Evolutionary conservation across 176 grass and related monocot species (phyloP).

Genomic region (Oryza nivara): DNA sequence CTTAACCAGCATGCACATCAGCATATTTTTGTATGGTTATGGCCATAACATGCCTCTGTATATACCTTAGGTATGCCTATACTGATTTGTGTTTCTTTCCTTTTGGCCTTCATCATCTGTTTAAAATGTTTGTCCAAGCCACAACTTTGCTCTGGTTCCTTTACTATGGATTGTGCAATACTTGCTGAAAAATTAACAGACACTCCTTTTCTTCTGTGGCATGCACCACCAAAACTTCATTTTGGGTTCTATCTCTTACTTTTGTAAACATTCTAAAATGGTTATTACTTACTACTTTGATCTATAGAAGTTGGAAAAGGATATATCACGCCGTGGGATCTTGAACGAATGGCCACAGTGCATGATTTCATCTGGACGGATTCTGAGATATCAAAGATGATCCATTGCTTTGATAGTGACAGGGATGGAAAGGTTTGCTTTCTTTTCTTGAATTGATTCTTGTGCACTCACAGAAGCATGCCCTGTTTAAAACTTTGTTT

Average conservation of each 20-base stretch:
- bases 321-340: conserved; percentile 74
- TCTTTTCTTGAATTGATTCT: neutral
- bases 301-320: conserved; percentile 84
- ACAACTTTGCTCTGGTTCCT: neutral
- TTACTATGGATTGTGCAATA: neutral
- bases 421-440: conserved; percentile 79
- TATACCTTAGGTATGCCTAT: neutral
- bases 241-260: conserved; percentile 22
- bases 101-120: neutral
- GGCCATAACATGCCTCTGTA: neutral
- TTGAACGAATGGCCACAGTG: conserved; percentile 74
- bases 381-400: conserved; percentile 80
- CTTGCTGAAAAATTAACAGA: neutral
- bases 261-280: conserved; percentile 17
- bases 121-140: neutral
- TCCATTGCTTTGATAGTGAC: conserved; percentile 79
- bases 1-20: neutral
- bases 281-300: conserved; percentile 20
- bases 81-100: neutral
- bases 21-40: neutral
- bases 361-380: conserved; percentile 94
- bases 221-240: conserved; percentile 9
- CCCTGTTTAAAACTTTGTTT: neutral
- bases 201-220: neutral
- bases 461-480: too few species aligned